Base-by-base conservation (phyloP, 2,329 filamentous ascomycete genomes). In the Mollisia scopiformis region DNA sequence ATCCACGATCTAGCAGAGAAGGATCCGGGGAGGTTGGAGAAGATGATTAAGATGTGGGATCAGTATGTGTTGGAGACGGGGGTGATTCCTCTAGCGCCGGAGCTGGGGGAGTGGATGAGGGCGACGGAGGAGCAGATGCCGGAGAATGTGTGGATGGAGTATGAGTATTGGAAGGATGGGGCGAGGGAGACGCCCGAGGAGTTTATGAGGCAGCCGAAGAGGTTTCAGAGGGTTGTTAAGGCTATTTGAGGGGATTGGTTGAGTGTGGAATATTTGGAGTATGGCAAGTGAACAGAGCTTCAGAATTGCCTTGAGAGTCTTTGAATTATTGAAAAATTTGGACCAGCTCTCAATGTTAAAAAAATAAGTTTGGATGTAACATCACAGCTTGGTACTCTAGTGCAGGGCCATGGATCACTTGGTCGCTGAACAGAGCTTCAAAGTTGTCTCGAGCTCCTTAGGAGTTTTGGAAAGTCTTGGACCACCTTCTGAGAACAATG, bases 121-220 rank as follows among this genome's bases (percentile, higher is more conserved):
- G 84, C 84, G 0, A 85, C 82, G 67, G 85, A 88, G 72, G 84
- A 82, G 61, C 84, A 88, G 77, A 88, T 88, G 85, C 82, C 82
- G 0, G 84, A 88, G 71, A 85, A 87, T 68, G 83, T 81, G 6
- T 87, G 84, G 85, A 87, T 88, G 74, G 84, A 88, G 74, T 87
- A 86, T 71, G 84, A 87, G 72, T 88, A 87, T 65, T 88, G 84
- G 84, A 82, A 83, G 62, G 75, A 78, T 3, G 82, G 82, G 0
- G 81, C 81, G 8, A 63, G 58, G 30, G 62, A 68, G 6, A 55
- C 61, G 10, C 62, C 64, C 3, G 62, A 65, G 21, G 58, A 62
- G 39, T 66, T 64, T 39, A 59, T 30, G 14, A 64, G 57, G 35
- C 21, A 60, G 5, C 56, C 56, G 14, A 55, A 57, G 4, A 64